Conservation (phyloP, 2,329 filamentous ascomycete genomes). For the Calonectria leucothoes region DNA sequence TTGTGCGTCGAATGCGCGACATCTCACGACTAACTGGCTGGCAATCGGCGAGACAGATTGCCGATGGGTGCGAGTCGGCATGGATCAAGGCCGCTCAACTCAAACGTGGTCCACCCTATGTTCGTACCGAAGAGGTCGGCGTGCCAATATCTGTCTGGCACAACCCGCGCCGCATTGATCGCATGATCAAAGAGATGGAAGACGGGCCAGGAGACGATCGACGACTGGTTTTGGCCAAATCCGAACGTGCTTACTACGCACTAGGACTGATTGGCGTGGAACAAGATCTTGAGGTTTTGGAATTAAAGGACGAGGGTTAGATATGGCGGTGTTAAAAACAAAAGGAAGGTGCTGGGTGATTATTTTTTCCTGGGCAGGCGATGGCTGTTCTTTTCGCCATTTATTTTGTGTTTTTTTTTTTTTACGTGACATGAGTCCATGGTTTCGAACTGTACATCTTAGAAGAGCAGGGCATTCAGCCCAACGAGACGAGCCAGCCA, state of each 20-base stretch:
- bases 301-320: slow-evolving; percentile 58
- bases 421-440: slow-evolving; percentile 17
- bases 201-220: slow-evolving; percentile 50
- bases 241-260: slow-evolving; percentile 77
- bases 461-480: neutral
- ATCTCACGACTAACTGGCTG: slow-evolving; percentile 87
- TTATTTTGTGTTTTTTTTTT: neutral
- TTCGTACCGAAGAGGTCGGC: slow-evolving; percentile 55
- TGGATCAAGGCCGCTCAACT: slow-evolving; percentile 83
- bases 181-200: slow-evolving; percentile 60
- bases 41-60: slow-evolving; percentile 85
- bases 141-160: slow-evolving; percentile 57
- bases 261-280: slow-evolving; percentile 84
- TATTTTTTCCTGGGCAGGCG: neutral
- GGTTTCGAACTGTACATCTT: neutral
- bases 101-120: slow-evolving; percentile 82
- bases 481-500: neutral
- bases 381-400: neutral
- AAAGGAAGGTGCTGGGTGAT: neutral
- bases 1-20: slow-evolving; percentile 78
- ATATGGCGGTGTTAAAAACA: neutral
- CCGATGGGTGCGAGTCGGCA: slow-evolving; percentile 82
- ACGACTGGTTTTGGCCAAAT: slow-evolving; percentile 69
- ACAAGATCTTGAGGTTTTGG: slow-evolving; percentile 75
- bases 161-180: slow-evolving; percentile 63